Conservation (phyloP, 495 filamentous ascomycete genomes). For the Hypoxylon cercidicola region DNA sequence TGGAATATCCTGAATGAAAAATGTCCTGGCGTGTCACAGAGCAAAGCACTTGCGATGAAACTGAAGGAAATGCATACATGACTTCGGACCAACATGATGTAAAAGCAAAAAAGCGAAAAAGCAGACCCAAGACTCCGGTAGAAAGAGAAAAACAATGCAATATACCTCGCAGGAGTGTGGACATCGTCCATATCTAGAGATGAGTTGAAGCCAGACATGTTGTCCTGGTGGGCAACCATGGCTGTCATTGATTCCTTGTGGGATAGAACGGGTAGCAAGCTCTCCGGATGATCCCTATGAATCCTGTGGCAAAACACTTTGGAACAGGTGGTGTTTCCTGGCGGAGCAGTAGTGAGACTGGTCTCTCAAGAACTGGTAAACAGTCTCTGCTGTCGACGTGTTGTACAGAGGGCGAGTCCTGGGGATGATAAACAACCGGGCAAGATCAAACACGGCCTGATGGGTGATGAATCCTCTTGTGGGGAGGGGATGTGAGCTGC, state of each 20-base stretch:
- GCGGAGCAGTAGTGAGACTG: constrained; percentile 46
- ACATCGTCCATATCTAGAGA: constrained; percentile 61
- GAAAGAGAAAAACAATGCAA: constrained; percentile 47
- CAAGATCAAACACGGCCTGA: constrained; percentile 37
- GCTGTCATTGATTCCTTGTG: constrained; percentile 52
- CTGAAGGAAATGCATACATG: constrained; percentile 33
- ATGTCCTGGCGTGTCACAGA: constrained; percentile 31
- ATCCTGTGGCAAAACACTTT: constrained; percentile 46
- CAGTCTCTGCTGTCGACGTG: constrained; percentile 35
- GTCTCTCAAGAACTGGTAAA: constrained; percentile 42
- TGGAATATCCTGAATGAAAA: constrained; percentile 31
- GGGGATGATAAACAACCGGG: constrained; percentile 38
- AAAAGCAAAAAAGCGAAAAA: constrained; percentile 27
- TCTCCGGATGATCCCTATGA: constrained; percentile 41
- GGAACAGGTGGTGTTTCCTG: constrained; percentile 35
- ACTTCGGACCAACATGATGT: constrained; percentile 2
- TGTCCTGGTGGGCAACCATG: constrained; percentile 57
- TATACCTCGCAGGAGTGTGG: constrained; percentile 65
- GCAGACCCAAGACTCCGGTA: constrained; percentile 42
- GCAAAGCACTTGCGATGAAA: constrained; percentile 42
- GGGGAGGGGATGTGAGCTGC: constrained; percentile 19
- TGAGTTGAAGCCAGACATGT: constrained; percentile 60
- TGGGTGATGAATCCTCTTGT: constrained; percentile 42
- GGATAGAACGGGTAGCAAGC: constrained; percentile 34
- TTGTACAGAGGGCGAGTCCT: constrained; percentile 34